These are phyloP conservation scores for Protomyces macrosporus DNA, from an alignment of 1,139 yeast genomes.

Conservation along the genomic window DNA sequence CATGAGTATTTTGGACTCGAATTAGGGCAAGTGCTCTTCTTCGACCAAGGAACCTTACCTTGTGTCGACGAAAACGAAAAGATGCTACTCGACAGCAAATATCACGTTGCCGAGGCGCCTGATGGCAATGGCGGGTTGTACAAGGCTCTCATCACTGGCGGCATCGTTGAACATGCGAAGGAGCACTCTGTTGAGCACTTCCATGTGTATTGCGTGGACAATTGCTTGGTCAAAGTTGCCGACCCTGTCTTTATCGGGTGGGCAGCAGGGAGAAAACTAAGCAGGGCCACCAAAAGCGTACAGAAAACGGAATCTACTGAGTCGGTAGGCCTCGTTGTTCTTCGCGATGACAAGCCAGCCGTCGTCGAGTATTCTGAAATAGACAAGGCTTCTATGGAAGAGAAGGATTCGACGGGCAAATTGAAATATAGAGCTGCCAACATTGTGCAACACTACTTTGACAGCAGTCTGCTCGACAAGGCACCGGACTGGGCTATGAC, in stretches of 20 bases:
- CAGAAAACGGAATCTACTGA: conserved; percentile 85
- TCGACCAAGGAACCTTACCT: conserved; percentile 93
- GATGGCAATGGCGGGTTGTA: conserved; percentile 98
- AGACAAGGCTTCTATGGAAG: conserved; percentile 58
- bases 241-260: conserved; percentile 92
- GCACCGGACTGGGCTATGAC: conserved; percentile 67
- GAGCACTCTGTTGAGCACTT: conserved; percentile 75
- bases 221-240: conserved; percentile 84
- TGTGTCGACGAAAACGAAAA: conserved; percentile 74
- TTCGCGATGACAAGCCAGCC: conserved; percentile 60
- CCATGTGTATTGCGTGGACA: conserved; percentile 97
- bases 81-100: conserved; percentile 56
- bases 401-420: conserved; percentile 36
- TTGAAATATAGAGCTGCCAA: conserved; percentile 87
- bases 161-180: conserved; percentile 62
- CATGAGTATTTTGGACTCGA: conserved; percentile 67
- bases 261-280: conserved; percentile 57
- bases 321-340: conserved; percentile 86
- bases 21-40: conserved; percentile 59
- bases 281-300: conserved; percentile 89
- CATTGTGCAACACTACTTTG: conserved; percentile 94
- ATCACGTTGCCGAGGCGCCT: conserved; percentile 73
- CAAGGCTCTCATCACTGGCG: conserved; percentile 65
- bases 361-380: conserved; percentile 96
- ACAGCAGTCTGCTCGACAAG: conserved; percentile 59